Base-by-base conservation (phyloP, 2,329 filamentous ascomycete species). In the Xylogone sp. region DNA sequence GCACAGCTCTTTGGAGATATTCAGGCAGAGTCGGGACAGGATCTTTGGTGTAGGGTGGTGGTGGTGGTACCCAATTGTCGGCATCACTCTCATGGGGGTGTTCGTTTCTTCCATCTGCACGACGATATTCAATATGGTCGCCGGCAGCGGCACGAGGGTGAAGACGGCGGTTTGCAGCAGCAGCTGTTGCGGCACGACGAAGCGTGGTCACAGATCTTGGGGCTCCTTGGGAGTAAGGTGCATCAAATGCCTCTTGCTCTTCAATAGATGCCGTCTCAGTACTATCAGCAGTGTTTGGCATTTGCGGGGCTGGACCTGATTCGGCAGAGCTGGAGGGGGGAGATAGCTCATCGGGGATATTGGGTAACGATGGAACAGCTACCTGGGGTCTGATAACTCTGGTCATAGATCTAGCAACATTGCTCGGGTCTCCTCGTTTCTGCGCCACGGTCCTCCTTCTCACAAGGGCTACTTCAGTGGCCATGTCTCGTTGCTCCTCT, bases 31-130 rank as follows among this genome's bases (percentile, higher is more conserved):
- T 62, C 31, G 61, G 59, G 31, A 72, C 65, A n/a, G 71, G 69
- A 0, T 87, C 83, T 50, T 82, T 80, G 42, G 84, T 82, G 61
- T 95, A 95, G 1, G 88, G 88, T 2, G 90, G 90, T 8, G 90
- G 90, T 4, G 90, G 90, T 4, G 89, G 88, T 3, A 91, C 87
- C 90, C 90, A 95, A 60, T 92, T 90, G 62, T 94, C 90, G 3
- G 89, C 88, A 65, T 94, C 89, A 56, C 88, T 93, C 68, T 94
- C 89, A 66, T 94, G 88, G 3, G 89, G 89, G 59, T 90, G 78
- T 61, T 92, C 86, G 42, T 81, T 75, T 42, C 84, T 77, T 6
- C 85, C 84, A 67, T 89, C 85, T 13, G 86, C 85, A 44, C 86
- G 79, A 43, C 84, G 80, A 63, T 87, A 88, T 59, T 84, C 71